Base-by-base conservation (phyloP, 345 rosid genomes). In the Geranium rotundifolium region DNA sequence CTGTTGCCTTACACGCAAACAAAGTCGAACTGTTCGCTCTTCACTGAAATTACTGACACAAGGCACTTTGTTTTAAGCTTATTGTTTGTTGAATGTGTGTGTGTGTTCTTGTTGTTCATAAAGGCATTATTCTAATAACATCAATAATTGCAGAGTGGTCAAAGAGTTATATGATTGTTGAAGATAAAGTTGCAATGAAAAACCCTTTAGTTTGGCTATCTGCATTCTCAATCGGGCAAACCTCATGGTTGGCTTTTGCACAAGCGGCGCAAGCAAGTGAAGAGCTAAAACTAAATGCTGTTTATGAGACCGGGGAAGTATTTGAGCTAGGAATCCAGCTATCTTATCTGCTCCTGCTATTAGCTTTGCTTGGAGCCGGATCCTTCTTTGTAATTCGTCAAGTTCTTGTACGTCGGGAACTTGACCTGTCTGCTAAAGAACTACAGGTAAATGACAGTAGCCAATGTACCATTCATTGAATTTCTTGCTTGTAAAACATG, bases 381-480 rank as follows among this genome's bases (percentile, higher is more conserved):
- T 80, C 89, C 65, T 89, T 87, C 76, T 89, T 77, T 69, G 96
- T 92, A 59, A 89, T 92, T 63, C 95, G 93, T 69, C 98, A 89
- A 76, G 98, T 89, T 68, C 88, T 89, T 74, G 89, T 87, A 5
- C 89, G 98, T 31, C 83, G 96, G 83, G 96, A 92, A 74, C 98
- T 92, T 56, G 98, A 89, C 77, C 98, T 89, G 69, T 89, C 98
- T 29, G 95, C 98, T 59, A 92, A 89, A 77, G 96, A 89, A 54
- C 72, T 92, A 79, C 96, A 92, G 93, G 98, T 84, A 69, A 56
- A 19, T 19, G 4, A 1, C 41, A 1, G 41, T 34, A 34, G 41
- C 41, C 41, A 34, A 34, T 4, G 3, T 23, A 2, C 1, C 27
- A 23, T 0, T 23, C 2, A 23, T 23, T 23, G 27, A 23, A 2